Evolutionary conservation across 2,329 filamentous ascomycete species (phyloP), one percentile per base, ranked within the genome.

Genomic region (Trichoderma atrobrunneum): DNA sequence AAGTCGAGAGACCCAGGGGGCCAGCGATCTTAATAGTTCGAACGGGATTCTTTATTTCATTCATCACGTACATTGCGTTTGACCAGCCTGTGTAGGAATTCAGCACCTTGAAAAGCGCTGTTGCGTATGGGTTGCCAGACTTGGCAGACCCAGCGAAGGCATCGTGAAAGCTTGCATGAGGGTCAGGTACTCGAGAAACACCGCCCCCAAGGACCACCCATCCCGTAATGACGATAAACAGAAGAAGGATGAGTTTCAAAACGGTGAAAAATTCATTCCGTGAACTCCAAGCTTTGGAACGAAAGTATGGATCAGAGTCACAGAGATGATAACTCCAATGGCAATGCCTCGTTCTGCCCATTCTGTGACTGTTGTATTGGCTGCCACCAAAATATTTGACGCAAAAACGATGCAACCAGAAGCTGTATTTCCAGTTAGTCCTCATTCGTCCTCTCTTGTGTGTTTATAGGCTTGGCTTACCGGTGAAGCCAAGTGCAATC

Each of bases 211-310:
- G 72, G 3, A 74, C 73, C 10, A 74, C 73, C 73, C 73, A 74
- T 26, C 73, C 73, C 7, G 73, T 74, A 4, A 74, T 36, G 6
- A 74, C 73, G 28, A 74, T 74, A 4, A 74, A 74, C 5, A 74
- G 12, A 3, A 74, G 71, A 12, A 74, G 67, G 3, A 57, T 68
- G 3, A 74, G 32, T 21, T 74, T 74, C 66, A 74, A 57, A 18
- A 74, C 21, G n/a, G 73, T 73, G 21, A 74, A 74, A 14, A 74
- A 74, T 74, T 74, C 73, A 74, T 74, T 26, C 73, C 72, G 21
- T 74, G 72, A 12, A 74, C 72, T 7, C 73, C 73, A 16, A 74
- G 32, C 26, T 73, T 74, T 14, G 73, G 73, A n/a, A 74, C 60
- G 62, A 72, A 65, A 5, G 73, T 68, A 43, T 65, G 73, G 51